Conservation (phyloP, 306 rosid species). For the Sindora glabra region DNA sequence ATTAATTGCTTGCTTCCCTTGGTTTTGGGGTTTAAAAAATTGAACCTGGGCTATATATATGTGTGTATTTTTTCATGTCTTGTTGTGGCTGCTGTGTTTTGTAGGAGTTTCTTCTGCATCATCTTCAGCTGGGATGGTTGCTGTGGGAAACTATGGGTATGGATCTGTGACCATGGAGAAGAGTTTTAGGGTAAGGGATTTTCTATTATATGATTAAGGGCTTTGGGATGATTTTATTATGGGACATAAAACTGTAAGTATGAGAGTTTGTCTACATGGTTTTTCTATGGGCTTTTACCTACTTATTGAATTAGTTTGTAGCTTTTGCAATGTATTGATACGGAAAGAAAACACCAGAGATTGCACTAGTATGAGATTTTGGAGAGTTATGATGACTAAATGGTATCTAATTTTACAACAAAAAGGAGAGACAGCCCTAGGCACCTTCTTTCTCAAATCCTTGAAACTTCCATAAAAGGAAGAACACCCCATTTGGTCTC, state of each 20-base stretch:
- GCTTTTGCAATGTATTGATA: conserved; percentile 4
- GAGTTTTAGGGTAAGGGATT: conserved; percentile 89
- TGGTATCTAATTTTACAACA: conserved; percentile 16
- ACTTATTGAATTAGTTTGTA: not conserved
- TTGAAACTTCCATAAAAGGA: conserved; percentile 25
- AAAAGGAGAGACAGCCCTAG: not conserved
- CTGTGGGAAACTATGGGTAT: conserved; percentile 61
- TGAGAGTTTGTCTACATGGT: too few species aligned
- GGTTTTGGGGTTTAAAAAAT: not conserved
- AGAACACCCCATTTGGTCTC: not conserved
- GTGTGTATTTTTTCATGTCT: not conserved
- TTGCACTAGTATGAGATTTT: conserved; percentile 16
- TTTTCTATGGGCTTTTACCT: not conserved
- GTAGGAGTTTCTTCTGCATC: conserved; percentile 51
- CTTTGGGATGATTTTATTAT: not conserved
- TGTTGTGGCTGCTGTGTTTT: not conserved
- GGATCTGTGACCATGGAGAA: conserved; percentile 71
- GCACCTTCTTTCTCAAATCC: not conserved
- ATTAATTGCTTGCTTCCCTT: not conserved
- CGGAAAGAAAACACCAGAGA: conserved; percentile 6
- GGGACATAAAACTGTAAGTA: not conserved
- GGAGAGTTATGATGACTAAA: not conserved
- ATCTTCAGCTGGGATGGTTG: conserved; percentile 45
- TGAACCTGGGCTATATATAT: not conserved
- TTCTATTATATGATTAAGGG: not conserved